phyloP scores from a whole-genome alignment of 257 asterid genomes.

The Capsicum pubescens region DNA sequence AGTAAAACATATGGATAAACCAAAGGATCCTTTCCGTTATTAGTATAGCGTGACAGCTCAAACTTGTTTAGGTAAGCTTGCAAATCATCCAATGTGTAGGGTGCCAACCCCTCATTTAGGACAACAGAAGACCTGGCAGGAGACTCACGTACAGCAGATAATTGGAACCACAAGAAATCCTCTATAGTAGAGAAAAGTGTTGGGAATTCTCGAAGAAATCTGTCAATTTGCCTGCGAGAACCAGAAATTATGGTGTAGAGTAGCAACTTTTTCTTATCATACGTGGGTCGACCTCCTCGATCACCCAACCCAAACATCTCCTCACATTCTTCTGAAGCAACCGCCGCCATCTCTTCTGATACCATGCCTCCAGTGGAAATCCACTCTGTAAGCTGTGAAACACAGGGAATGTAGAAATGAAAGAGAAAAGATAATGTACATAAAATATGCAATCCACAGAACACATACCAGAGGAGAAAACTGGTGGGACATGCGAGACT shows the following conservation, averaged over 20 bases:
- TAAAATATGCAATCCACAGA: constrained; percentile 26
- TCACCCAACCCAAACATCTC: constrained; percentile 81
- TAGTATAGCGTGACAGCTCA: constrained; percentile 90
- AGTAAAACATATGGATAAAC: constrained; percentile 95
- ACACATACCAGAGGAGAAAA: constrained; percentile 79
- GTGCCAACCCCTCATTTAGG: constrained; percentile 64
- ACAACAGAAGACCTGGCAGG: constrained; percentile 65
- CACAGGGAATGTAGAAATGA: constrained; percentile 5
- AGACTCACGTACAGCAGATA: constrained; percentile 79
- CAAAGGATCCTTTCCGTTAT: constrained; percentile 95
- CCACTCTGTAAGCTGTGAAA: constrained; percentile 89
- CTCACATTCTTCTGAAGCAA: constrained; percentile 98
- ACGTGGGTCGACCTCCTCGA: constrained; percentile 86
- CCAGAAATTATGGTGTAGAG: constrained; percentile 87
- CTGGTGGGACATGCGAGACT: constrained; percentile 86
- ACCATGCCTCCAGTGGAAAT: constrained; percentile 87
- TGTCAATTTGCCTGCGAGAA: constrained; percentile 83
- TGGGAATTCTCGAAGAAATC: constrained; percentile 86
- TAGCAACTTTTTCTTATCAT: constrained; percentile 89
- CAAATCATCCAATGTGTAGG: constrained; percentile 87
- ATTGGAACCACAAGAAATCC: constrained; percentile 95
- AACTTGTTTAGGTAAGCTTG: constrained; percentile 88
- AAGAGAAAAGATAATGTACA: neutral
- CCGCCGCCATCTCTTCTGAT: constrained; percentile 72
- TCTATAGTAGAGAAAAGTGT: constrained; percentile 92